Evolutionary conservation across 805 yeast genomes (phyloP).

Genomic region (Wickerhamiella hasegawae): DNA sequence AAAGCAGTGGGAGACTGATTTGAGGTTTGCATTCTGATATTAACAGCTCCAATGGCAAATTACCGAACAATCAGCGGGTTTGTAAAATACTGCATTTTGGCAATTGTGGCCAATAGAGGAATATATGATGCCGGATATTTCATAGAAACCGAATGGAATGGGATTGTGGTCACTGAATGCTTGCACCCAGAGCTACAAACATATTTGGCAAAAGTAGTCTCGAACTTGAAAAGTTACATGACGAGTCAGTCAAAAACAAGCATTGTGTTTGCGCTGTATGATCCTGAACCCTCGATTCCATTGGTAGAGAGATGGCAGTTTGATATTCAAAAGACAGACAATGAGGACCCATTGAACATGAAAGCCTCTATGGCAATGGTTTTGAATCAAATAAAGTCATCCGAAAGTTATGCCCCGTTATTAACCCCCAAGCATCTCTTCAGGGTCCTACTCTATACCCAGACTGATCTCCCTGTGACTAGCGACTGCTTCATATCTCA

Average conservation of each 20-base stretch:
- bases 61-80: conserved; percentile 11
- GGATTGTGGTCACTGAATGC: not conserved
- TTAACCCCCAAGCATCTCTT: not conserved
- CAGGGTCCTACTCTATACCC: not conserved
- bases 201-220: not conserved
- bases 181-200: conserved; percentile 1
- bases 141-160: not conserved
- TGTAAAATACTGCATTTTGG: not conserved
- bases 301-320: conserved; percentile 2
- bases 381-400: not conserved
- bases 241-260: not conserved
- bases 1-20: no score
- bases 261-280: not conserved
- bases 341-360: not conserved
- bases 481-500: not conserved
- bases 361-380: not conserved
- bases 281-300: not conserved
- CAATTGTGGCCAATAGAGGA: not conserved
- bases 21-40: no score
- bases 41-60: no score
- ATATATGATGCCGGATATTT: not conserved
- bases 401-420: not conserved
- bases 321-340: not conserved
- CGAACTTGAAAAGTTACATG: conserved; percentile 1
- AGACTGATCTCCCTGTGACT: not conserved